Percentiles rank a stretch among this genome's conserved stretches.
These are phyloP conservation scores for Exophiala sideris DNA, from an alignment of 2,329 filamentous ascomycete genomes.

Conservation along the genomic window DNA sequence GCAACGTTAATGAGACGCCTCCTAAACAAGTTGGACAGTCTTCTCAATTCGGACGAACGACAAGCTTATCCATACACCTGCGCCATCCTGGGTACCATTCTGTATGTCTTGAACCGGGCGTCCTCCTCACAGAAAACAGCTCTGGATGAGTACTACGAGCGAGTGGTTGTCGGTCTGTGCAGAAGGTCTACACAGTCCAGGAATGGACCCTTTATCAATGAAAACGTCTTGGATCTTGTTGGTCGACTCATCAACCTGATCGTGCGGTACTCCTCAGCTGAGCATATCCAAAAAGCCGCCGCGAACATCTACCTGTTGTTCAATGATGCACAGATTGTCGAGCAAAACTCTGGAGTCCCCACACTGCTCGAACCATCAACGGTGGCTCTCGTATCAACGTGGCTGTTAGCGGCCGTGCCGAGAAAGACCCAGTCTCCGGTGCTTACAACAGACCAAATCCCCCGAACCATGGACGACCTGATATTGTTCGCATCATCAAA, in stretches of 20 bases:
- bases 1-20: slow-evolving; percentile 61
- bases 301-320: slow-evolving; percentile 56
- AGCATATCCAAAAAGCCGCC: slow-evolving; percentile 52
- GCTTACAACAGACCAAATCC: slow-evolving; percentile 17
- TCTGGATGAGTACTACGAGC: slow-evolving; percentile 47
- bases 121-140: slow-evolving; percentile 5
- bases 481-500: slow-evolving; percentile 24
- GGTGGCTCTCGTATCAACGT: slow-evolving; percentile 47
- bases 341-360: neutral
- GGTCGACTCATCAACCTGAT: slow-evolving; percentile 61
- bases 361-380: slow-evolving; percentile 27
- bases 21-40: slow-evolving; percentile 59
- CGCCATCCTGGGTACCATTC: slow-evolving; percentile 58
- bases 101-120: slow-evolving; percentile 54
- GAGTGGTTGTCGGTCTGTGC: slow-evolving; percentile 47
- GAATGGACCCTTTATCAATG: slow-evolving; percentile 46
- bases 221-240: slow-evolving; percentile 56
- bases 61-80: slow-evolving; percentile 54
- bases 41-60: slow-evolving; percentile 49
- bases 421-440: slow-evolving; percentile 16
- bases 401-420: slow-evolving; percentile 29
- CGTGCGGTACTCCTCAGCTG: slow-evolving; percentile 51
- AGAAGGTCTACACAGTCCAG: slow-evolving; percentile 35
- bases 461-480: slow-evolving; percentile 28
- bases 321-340: slow-evolving; percentile 27